Percentiles rank a stretch among this genome's conserved stretches.
These are phyloP conservation scores for Lasiosphaeria hispida DNA, from an alignment of 495 filamentous ascomycete species.

Conservation along the genomic window DNA sequence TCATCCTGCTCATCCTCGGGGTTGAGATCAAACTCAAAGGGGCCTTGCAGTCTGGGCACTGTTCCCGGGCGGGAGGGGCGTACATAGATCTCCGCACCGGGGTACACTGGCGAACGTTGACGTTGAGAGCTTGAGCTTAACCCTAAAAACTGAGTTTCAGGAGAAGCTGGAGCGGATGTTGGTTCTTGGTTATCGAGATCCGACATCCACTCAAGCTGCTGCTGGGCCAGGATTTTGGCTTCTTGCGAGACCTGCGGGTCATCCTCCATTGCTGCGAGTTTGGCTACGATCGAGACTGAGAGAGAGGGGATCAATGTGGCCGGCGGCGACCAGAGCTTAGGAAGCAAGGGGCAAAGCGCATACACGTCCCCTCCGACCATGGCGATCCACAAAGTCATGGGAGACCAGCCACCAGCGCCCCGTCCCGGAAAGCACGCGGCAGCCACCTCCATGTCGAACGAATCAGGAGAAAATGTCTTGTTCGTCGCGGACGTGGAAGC, in stretches of 20 bases:
- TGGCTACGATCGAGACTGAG: conserved; percentile 68
- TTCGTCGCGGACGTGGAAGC: conserved; percentile 66
- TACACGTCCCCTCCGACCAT: conserved; percentile 89
- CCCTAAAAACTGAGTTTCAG: no score
- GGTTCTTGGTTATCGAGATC: conserved; percentile 80
- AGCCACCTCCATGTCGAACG: conserved; percentile 82
- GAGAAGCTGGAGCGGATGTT: conserved; percentile 38
- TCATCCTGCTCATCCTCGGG: conserved; percentile 64
- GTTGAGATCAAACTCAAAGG: conserved; percentile 68
- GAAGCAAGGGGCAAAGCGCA: conserved; percentile 82
- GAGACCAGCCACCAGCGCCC: conserved; percentile 78
- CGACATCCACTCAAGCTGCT: conserved; percentile 78
- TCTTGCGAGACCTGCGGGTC: conserved; percentile 52
- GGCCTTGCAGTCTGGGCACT: conserved; percentile 79
- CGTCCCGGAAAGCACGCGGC: conserved; percentile 77
- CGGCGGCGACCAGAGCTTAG: conserved; percentile 76
- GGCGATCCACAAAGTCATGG: conserved; percentile 89
- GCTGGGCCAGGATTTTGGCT: conserved; percentile 59
- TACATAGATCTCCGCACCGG: conserved; percentile 57
- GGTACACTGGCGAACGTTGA: conserved; percentile 32
- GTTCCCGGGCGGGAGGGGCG: conserved; percentile 69
- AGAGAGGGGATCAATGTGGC: conserved; percentile 72
- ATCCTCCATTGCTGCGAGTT: conserved; percentile 58
- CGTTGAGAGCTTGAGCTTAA: no score
- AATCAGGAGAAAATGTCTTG: conserved; percentile 80